These are phyloP conservation scores for Pleurotus giganteus DNA, from an alignment of 768 basidiomycete genomes.

Conservation along the genomic window DNA sequence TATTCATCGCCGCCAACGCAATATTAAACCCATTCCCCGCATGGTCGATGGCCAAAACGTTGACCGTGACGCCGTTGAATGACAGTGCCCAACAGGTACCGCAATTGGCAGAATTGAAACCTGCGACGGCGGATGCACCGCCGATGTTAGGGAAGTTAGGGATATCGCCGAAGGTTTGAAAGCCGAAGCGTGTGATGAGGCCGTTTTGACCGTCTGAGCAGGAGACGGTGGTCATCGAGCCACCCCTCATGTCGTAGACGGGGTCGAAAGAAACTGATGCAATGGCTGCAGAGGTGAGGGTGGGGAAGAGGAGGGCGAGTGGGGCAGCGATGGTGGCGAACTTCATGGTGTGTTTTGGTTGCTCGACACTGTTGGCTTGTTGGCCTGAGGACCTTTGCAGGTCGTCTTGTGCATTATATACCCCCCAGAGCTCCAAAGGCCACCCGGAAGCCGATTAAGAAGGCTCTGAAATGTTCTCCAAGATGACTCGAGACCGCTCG, in stretches of 20 bases:
- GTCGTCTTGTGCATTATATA: too few species aligned
- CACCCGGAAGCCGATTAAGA: not conserved
- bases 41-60: constrained; percentile 52
- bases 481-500: not conserved
- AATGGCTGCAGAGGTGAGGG: constrained; percentile 25
- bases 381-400: too few species aligned
- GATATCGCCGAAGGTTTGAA: constrained; percentile 47
- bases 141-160: constrained; percentile 63
- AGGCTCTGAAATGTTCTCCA: not conserved
- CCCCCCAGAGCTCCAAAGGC: not conserved
- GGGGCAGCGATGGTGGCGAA: constrained; percentile 12
- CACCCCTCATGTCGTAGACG: constrained; percentile 42
- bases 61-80: constrained; percentile 40
- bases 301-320: constrained; percentile 21
- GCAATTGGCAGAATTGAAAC: constrained; percentile 52
- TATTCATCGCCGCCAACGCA: constrained; percentile 52
- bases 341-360: constrained; percentile 14
- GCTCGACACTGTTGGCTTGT: not conserved
- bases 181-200: constrained; percentile 39
- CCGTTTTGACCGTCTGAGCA: constrained; percentile 53
- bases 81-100: constrained; percentile 61
- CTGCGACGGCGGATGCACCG: constrained; percentile 46
- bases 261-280: constrained; percentile 38
- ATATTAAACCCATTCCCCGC: constrained; percentile 46
- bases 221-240: constrained; percentile 40